Conservation (phyloP, 148 eudicot genomes). For the Polygonum aviculare region DNA sequence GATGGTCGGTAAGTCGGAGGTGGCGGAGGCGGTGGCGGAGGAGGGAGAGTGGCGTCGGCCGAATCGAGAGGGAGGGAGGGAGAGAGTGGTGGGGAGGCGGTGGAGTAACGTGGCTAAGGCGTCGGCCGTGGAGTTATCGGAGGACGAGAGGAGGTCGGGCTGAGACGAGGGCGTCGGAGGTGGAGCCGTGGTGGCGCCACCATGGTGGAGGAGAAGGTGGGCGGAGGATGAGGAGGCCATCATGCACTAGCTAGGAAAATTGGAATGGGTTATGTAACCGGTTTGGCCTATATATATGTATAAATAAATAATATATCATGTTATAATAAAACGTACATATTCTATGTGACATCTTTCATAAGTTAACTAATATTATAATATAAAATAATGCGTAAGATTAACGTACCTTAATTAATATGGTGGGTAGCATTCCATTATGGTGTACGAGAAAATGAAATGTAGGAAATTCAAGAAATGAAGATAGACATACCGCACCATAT, state of each 20-base stretch:
- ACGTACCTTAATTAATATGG: too few relatives aligned
- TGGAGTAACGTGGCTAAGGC: constrained; percentile 47
- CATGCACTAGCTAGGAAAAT: neutral
- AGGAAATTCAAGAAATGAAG: neutral
- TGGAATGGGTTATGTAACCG: neutral
- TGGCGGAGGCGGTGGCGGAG: constrained; percentile 18
- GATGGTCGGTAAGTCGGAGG: constrained; percentile 18
- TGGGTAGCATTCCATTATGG: too few relatives aligned
- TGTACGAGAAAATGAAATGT: too few relatives aligned
- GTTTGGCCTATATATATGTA: too few relatives aligned
- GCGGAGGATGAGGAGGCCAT: constrained; percentile 38
- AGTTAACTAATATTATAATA: too few relatives aligned
- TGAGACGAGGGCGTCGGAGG: constrained; percentile 71
- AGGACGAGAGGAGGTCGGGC: constrained; percentile 17
- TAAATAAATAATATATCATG: too few relatives aligned
- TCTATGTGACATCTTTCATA: too few relatives aligned
- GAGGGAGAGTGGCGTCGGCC: constrained; percentile 31
- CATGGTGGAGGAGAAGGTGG: constrained; percentile 26
- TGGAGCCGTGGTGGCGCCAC: constrained; percentile 55
- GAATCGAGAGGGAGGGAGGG: constrained; percentile 48
- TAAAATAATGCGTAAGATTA: too few relatives aligned
- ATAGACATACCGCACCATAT: neutral
- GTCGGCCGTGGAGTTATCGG: constrained; percentile 24
- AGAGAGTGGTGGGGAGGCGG: constrained; percentile 70
- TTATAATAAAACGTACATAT: too few relatives aligned